Percentiles rank a stretch among this genome's conserved stretches.
Conservation (phyloP, 148 eudicot species). For the Rhododendron molle region DNA sequence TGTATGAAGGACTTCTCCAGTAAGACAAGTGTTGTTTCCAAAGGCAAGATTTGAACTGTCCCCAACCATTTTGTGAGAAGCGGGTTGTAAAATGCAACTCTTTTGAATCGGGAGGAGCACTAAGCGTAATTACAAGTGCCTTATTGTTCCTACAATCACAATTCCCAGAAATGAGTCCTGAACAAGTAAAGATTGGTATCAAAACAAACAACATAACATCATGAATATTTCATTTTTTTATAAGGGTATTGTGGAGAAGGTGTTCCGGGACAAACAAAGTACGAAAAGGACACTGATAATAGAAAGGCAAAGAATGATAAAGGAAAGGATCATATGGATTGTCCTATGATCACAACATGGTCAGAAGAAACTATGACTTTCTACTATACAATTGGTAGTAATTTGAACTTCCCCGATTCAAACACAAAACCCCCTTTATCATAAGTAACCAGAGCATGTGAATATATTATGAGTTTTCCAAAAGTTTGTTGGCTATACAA, state of each 20-base stretch:
- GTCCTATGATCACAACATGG: too few species aligned
- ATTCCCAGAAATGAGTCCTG: background rate
- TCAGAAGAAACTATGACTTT: too few species aligned
- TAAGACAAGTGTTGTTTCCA: conserved; percentile 1
- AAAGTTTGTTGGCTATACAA: too few species aligned
- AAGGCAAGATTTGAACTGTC: conserved; percentile 42
- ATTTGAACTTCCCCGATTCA: too few species aligned
- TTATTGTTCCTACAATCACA: background rate
- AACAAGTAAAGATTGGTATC: background rate
- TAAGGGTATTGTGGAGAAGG: background rate
- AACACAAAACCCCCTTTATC: too few species aligned
- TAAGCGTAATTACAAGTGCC: background rate
- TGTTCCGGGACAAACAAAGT: background rate
- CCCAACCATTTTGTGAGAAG: conserved; percentile 68
- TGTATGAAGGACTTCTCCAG: background rate
- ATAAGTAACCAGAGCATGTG: too few species aligned
- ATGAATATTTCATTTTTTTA: background rate
- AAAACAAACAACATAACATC: background rate
- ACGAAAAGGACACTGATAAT: background rate
- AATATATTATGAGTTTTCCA: too few species aligned
- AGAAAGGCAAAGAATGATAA: too few species aligned
- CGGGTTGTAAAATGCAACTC: conserved; percentile 44
- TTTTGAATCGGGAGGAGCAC: background rate
- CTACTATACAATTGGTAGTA: too few species aligned
- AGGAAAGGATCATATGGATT: too few species aligned